Base-by-base conservation (phyloP, 495 filamentous ascomycete species). In the Letharia columbiana region DNA sequence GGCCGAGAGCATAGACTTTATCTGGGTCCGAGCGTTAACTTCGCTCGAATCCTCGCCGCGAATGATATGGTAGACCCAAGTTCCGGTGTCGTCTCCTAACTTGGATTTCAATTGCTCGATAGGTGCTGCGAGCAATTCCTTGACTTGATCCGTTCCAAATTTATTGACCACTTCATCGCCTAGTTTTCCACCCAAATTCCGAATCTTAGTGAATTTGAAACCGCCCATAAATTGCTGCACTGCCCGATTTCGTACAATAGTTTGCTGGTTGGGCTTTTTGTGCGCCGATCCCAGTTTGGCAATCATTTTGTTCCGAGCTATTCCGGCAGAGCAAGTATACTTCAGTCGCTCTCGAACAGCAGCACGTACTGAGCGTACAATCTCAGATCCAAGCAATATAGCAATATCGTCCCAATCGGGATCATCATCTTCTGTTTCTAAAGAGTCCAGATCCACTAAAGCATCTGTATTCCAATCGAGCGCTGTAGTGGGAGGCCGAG, bases 1-100 rank as follows among this genome's bases (percentile, higher is more conserved):
- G 56, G 94, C 92, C 3, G 91, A 96, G n/a, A 97, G 82, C 94
- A 98, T 98, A 31, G 89, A 92, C 72, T 98, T 97, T 74, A 96
- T 96, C 71, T 92, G 89, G 17, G 91, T 96, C 66, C 94, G 84
- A 45, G 92, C 82, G 71, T 91, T 96, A 69, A 98, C 91, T 76
- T 96, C 91, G 72, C 88, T 95, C 50, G 77, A 75, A 73, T 98
- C 94, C 61, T 91, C 86, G 1, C 94, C 94, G 0, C 95, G 86
- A 54, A 97, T 87, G 28, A 88, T 87, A 62, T 89, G 83, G 77
- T 96, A 92, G 33, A 98, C 80, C 92, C 93, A 98, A 10, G 83
- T 78, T 20, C 91, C 92, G 3, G 88, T 95, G 49, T 96, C 91
- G 62, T 95, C 91, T 37, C 91, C 90, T 17, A 98, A 73, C 69